phyloP scores from a whole-genome alignment of 2,329 filamentous ascomycete species.

The Hymenoscyphus linearis region DNA sequence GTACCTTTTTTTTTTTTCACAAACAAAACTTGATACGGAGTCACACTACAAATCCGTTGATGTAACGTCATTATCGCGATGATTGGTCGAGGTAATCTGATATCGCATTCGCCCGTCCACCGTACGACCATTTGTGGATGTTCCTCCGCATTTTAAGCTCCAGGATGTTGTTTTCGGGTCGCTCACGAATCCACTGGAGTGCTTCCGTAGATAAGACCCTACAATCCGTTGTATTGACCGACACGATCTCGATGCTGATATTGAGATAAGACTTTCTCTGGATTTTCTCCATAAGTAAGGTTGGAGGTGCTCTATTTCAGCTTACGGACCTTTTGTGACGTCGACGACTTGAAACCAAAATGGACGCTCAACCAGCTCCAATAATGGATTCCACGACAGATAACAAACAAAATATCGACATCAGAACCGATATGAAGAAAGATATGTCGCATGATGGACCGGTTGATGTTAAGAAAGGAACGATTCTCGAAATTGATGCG shows the following conservation, averaged over 20 bases:
- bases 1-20: neutral
- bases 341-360: neutral
- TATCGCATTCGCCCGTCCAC: neutral
- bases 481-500: slow-evolving; percentile 21
- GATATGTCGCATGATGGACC: neutral
- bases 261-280: neutral
- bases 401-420: neutral
- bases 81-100: neutral
- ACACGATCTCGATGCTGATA: neutral
- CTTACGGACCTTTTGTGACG: neutral
- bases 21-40: neutral
- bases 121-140: neutral
- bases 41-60: neutral
- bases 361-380: neutral
- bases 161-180: neutral
- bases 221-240: neutral
- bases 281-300: neutral
- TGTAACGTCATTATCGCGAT: neutral
- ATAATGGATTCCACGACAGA: neutral
- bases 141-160: neutral
- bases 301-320: neutral
- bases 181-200: neutral
- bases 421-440: slow-evolving; percentile 1
- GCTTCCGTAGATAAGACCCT: neutral
- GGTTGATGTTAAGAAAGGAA: slow-evolving; percentile 15